Percentiles rank a stretch among this genome's conserved stretches.
phyloP scores from a whole-genome alignment of 2,329 filamentous ascomycete species.

The Drechmeria coniospora region DNA sequence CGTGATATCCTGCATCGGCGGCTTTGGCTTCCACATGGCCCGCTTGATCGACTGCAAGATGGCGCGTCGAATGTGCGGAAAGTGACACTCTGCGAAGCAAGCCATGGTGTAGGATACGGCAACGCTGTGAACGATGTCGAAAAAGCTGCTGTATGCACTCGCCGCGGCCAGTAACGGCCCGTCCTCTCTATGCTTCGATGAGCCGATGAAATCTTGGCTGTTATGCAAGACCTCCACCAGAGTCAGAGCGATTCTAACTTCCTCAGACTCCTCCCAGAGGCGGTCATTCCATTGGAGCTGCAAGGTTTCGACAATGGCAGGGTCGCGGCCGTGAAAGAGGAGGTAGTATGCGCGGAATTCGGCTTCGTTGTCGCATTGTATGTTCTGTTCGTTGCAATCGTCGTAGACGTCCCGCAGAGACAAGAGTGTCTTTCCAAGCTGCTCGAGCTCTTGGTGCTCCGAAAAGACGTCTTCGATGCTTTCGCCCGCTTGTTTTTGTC shows the following conservation, averaged over 20 bases:
- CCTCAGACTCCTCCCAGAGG: constrained; percentile 38
- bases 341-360: constrained; percentile 54
- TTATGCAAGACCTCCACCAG: constrained; percentile 46
- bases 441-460: constrained; percentile 52
- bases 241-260: constrained; percentile 44
- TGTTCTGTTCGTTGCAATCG: constrained; percentile 42
- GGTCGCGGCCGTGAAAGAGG: constrained; percentile 43
- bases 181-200: constrained; percentile 34
- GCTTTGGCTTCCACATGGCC: constrained; percentile 39
- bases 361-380: constrained; percentile 44
- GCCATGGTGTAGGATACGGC: constrained; percentile 54
- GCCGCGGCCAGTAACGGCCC: constrained; percentile 32
- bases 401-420: constrained; percentile 53
- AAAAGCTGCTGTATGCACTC: constrained; percentile 37
- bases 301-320: constrained; percentile 35
- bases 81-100: constrained; percentile 54
- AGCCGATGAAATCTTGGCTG: constrained; percentile 39
- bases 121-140: constrained; percentile 40
- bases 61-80: constrained; percentile 42
- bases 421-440: constrained; percentile 48
- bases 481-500: constrained; percentile 36
- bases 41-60: constrained; percentile 39
- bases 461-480: constrained; percentile 32
- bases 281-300: constrained; percentile 41
- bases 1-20: constrained; percentile 44